A percentile compares a stretch with the other conserved stretches of the same genome.
These are phyloP conservation scores for Diaporthe sp. DNA, from an alignment of 2,329 filamentous ascomycete genomes.

Conservation along the genomic window DNA sequence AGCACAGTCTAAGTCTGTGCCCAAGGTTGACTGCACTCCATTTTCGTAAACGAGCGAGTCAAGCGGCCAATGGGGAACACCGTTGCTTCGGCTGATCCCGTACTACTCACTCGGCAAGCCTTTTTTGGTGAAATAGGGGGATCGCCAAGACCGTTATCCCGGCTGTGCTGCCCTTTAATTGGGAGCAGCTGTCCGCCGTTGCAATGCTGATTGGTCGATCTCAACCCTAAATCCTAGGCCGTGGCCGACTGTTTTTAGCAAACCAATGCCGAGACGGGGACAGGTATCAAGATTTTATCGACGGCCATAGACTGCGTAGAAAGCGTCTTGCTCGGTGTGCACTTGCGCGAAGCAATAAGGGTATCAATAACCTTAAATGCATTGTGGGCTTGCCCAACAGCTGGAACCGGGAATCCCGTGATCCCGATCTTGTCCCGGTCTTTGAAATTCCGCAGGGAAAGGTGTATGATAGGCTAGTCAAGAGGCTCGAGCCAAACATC, in stretches of 20 bases:
- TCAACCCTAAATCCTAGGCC: not conserved
- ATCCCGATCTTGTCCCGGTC: not conserved
- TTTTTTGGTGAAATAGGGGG: not conserved
- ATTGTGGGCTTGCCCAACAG: too few relatives aligned
- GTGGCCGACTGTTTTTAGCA: not conserved
- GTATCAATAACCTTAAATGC: not conserved
- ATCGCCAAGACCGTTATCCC: not conserved
- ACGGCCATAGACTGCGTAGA: not conserved
- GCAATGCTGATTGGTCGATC: not conserved
- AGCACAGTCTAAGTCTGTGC: not conserved
- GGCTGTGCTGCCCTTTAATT: too few relatives aligned
- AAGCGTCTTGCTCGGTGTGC: not conserved
- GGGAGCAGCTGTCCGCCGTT: not conserved
- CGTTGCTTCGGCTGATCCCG: not conserved
- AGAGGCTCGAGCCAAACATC: not conserved
- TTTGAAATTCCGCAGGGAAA: not conserved
- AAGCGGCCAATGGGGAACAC: not conserved
- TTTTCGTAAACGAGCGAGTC: not conserved
- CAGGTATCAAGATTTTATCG: not conserved
- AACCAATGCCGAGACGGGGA: not conserved
- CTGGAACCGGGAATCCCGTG: not conserved
- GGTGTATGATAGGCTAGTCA: not conserved
- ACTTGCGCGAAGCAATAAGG: not conserved
- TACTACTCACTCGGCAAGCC: conserved; percentile 1
- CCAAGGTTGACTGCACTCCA: not conserved